These are phyloP conservation scores for Tubosaeta sp. DNA, from an alignment of 768 basidiomycete species.

Conservation along the genomic window DNA sequence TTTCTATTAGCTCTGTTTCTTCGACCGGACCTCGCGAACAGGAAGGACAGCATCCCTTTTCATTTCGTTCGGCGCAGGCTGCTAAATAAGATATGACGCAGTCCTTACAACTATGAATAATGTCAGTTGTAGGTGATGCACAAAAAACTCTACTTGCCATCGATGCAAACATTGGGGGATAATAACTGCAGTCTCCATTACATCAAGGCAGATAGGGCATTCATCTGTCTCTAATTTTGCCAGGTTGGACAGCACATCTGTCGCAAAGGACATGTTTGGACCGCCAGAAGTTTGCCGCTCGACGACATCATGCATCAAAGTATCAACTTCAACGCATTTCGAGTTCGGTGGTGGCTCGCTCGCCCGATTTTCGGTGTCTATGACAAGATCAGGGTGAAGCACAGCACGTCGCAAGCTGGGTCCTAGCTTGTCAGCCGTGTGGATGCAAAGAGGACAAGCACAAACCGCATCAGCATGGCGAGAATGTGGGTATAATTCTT, in stretches of 20 bases:
- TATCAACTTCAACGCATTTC: conserved; percentile 50
- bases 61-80: conserved; percentile 62
- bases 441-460: conserved; percentile 2
- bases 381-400: conserved; percentile 82
- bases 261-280: conserved; percentile 47
- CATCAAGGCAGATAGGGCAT: conserved; percentile 80
- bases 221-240: conserved; percentile 50
- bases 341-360: conserved; percentile 30
- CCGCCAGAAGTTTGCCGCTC: conserved; percentile 29
- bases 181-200: conserved; percentile 65
- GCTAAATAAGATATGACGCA: conserved; percentile 77
- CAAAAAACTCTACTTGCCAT: conserved; percentile 42
- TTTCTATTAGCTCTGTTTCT: conserved; percentile 60
- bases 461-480: conserved; percentile 91
- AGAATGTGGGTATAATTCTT: conserved; percentile 86
- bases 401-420: conserved; percentile 84
- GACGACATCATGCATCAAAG: conserved; percentile 53
- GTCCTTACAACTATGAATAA: conserved; percentile 70
- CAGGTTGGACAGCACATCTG: conserved; percentile 61
- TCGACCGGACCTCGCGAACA: conserved; percentile 70
- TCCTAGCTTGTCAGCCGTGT: conserved; percentile 6
- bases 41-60: conserved; percentile 74
- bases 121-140: not conserved
- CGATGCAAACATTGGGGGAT: conserved; percentile 75
- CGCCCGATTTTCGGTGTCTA: conserved; percentile 44